Conservation (phyloP, 2,329 filamentous ascomycete species). For the Aspergillus ruber region DNA sequence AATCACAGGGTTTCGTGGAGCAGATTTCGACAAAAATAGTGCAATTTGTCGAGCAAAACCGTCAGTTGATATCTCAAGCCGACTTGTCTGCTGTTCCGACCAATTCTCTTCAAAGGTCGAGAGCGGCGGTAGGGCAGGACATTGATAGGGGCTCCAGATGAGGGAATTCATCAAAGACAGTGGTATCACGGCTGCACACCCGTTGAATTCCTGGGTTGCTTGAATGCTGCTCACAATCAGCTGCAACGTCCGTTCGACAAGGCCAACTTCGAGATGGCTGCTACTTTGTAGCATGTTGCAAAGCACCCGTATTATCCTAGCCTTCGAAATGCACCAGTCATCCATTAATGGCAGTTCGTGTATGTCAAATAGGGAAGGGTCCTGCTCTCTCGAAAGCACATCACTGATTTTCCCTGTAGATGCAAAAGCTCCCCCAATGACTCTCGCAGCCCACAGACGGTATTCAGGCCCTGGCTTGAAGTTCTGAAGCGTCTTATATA, state of each 20-base stretch:
- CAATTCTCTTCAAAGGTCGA: conserved; percentile 13
- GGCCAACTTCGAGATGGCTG: conserved; percentile 42
- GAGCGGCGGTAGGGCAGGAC: conserved; percentile 24
- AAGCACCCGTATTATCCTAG: conserved; percentile 56
- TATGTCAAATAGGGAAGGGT: conserved; percentile 18
- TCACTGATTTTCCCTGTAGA: conserved; percentile 59
- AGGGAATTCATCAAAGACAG: conserved; percentile 33
- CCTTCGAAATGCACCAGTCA: conserved; percentile 46
- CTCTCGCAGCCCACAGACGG: conserved; percentile 75
- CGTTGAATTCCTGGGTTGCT: conserved; percentile 22
- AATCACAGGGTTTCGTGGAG: conserved; percentile 61
- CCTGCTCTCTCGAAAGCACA: conserved; percentile 41
- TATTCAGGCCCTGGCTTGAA: conserved; percentile 61
- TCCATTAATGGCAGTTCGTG: conserved; percentile 3
- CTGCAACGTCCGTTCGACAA: conserved; percentile 41
- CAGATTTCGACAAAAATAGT: conserved; percentile 52
- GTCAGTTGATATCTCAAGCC: conserved; percentile 15
- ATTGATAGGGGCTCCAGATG: conserved; percentile 37
- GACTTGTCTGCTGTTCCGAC: conserved; percentile 9
- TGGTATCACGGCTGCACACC: conserved; percentile 33
- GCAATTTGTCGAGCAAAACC: conserved; percentile 31
- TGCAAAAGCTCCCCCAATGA: conserved; percentile 77
- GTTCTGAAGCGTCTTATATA: conserved; percentile 72
- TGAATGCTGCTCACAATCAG: conserved; percentile 33
- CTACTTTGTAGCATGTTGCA: conserved; percentile 56